A percentile compares a stretch with the other conserved stretches of the same genome.
phyloP scores from a whole-genome alignment of 177 flowering plant genomes.

The Vitis hybrid region DNA sequence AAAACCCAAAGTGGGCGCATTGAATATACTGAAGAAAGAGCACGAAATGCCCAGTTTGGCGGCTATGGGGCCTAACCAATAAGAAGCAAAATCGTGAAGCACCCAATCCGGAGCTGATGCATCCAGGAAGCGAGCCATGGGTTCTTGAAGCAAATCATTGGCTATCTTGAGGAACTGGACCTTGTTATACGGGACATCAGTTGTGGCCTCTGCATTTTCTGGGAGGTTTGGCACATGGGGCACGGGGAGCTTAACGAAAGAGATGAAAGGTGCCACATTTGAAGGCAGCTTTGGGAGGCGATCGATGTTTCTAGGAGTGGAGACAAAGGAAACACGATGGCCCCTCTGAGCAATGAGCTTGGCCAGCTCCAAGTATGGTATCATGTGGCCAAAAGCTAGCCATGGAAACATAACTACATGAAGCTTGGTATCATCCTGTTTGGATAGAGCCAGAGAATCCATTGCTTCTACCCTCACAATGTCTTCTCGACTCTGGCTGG shows the following conservation, averaged over 20 bases:
- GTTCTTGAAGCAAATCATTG: conserved; percentile 1
- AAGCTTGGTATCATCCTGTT: background rate
- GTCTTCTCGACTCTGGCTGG: too few relatives aligned
- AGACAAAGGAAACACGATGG: conserved; percentile 10
- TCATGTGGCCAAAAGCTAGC: too few relatives aligned
- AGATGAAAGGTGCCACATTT: background rate
- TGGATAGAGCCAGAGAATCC: background rate
- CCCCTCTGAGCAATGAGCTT: conserved; percentile 17
- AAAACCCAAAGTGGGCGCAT: background rate
- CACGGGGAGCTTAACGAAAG: conserved; percentile 9
- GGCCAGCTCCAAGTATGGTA: conserved; percentile 10
- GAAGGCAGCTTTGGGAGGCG: background rate
- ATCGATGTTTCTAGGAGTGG: too few relatives aligned
- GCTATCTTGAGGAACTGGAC: conserved; percentile 8
- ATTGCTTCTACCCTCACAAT: too few relatives aligned
- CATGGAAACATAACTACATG: conserved; percentile 9
- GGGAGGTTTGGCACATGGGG: conserved; percentile 11
- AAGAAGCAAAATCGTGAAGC: background rate
- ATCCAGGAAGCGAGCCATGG: conserved; percentile 1
- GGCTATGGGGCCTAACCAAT: background rate
- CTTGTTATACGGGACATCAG: conserved; percentile 1
- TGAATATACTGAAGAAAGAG: background rate
- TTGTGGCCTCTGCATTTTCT: conserved; percentile 20
- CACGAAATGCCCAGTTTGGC: background rate
- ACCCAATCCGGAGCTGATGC: conserved; percentile 1